Base-by-base conservation (phyloP, 2,329 filamentous ascomycete genomes). In the Colletotrichum sp. region DNA sequence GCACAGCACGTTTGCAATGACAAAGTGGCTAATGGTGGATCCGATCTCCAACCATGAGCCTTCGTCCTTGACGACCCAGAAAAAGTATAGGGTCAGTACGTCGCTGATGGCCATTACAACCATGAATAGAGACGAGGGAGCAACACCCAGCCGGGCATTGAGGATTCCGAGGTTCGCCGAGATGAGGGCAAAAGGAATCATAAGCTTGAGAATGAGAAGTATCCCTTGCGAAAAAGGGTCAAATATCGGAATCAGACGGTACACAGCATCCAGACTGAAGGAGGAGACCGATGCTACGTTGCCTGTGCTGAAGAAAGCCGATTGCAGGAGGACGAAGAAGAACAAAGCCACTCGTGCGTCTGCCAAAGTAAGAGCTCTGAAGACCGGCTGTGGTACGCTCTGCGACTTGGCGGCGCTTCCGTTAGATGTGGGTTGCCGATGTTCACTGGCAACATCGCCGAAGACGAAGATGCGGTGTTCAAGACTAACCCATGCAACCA, bases 31-130 rank as follows among this genome's bases (percentile, higher is more conserved):
- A 79, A 99, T 99, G 5, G 95, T 98, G 32, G 95, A 98, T 36
- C 97, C 97, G 82, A 99, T 99, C 83, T 99, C 97, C 75, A 99
- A 86, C 97, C 97, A 99, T 26, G 94, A 97, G 0, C 97, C 97
- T 83, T 99, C 97, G 80, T 99, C 97, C 81, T 94, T 95, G 61
- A 99, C 97, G 80, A 98, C 95, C 92, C 95, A 99, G 86, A 99
- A 99, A 88, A 99, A 99, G 81, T 97, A 95, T 68, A 99, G 89
- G 5, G 97, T 99, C 83, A 99, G 89, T 66, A 98, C 92, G 83
- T 99, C 97, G 76, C 94, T 96, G 68, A 98, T 92, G 1, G 94
- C 95, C 92, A 98, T 98, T 67, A 98, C 96, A 3, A 96, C 87
- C 94, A 98, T 98, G 86, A 99, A 98, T 6, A 99, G 87, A 7